Conservation (phyloP, 23 red algal species). For the Gracilaria gracilis region DNA sequence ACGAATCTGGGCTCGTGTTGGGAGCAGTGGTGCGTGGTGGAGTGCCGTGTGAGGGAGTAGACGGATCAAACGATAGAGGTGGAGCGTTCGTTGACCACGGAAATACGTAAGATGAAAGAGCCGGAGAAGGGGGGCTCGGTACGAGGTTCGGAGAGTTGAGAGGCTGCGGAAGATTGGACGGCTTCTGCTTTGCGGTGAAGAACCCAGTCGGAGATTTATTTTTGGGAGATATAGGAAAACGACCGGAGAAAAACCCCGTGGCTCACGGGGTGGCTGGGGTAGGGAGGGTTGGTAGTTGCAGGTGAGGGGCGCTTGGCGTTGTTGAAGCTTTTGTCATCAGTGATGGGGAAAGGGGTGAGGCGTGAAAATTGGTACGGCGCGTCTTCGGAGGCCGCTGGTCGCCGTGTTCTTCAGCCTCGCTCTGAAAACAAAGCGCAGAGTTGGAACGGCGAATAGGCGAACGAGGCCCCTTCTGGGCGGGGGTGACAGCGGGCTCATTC, state of each 20-base stretch:
- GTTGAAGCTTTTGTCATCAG: background rate
- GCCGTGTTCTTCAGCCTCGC: constrained; percentile 11
- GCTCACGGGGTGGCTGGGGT: background rate
- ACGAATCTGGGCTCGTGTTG: background rate
- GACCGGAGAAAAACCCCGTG: background rate
- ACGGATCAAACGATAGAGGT: background rate
- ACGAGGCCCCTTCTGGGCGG: background rate
- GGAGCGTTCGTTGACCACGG: constrained; percentile 17
- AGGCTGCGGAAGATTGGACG: background rate
- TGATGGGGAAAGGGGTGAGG: background rate
- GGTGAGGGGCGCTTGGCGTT: background rate
- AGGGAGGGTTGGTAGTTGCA: background rate
- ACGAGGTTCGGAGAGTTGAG: background rate
- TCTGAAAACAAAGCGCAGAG: constrained; percentile 7
- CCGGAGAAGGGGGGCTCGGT: background rate
- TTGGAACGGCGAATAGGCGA: constrained; percentile 20
- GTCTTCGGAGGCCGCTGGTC: background rate
- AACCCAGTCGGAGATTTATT: background rate
- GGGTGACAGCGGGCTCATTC: constrained; percentile 2
- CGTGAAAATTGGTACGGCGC: background rate
- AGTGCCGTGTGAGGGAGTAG: background rate
- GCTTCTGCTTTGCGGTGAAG: background rate
- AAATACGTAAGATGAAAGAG: background rate
- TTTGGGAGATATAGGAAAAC: background rate
- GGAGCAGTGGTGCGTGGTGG: background rate